Evolutionary conservation across 768 basidiomycete genomes (phyloP).

Genomic region (Russula lepida): DNA sequence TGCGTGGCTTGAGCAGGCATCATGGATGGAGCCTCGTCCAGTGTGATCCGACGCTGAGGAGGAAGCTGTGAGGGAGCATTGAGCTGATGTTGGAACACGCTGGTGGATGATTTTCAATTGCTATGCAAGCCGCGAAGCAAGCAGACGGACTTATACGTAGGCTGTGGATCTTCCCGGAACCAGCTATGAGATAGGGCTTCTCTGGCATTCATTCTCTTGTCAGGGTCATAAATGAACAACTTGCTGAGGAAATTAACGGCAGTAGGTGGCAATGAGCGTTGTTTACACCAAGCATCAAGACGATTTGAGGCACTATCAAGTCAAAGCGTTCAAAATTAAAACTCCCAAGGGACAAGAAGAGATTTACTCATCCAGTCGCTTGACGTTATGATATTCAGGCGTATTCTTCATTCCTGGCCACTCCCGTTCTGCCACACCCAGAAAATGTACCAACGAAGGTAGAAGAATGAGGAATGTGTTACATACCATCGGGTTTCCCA

Average conservation of each 20-base stretch:
- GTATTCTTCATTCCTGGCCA: conserved; percentile 84
- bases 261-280: conserved; percentile 46
- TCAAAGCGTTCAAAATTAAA: neutral
- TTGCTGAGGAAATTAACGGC: conserved; percentile 80
- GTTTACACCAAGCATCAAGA: conserved; percentile 67
- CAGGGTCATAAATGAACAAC: conserved; percentile 88
- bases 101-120: conserved; percentile 25
- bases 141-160: conserved; percentile 62
- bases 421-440: conserved; percentile 51
- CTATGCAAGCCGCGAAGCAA: neutral
- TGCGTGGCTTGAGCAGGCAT: conserved; percentile 47
- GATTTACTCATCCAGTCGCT: conserved; percentile 63
- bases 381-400: conserved; percentile 83
- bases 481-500: conserved; percentile 77
- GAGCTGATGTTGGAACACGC: conserved; percentile 55
- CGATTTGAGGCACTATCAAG: conserved; percentile 45
- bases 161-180: conserved; percentile 87
- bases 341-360: neutral
- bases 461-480: neutral
- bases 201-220: conserved; percentile 71
- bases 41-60: conserved; percentile 81
- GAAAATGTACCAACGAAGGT: neutral
- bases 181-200: conserved; percentile 80
- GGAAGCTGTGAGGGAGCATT: conserved; percentile 61
- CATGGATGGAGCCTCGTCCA: conserved; percentile 88